Conservation (phyloP, 2,329 filamentous ascomycete genomes). For the Beauveria australis region DNA sequence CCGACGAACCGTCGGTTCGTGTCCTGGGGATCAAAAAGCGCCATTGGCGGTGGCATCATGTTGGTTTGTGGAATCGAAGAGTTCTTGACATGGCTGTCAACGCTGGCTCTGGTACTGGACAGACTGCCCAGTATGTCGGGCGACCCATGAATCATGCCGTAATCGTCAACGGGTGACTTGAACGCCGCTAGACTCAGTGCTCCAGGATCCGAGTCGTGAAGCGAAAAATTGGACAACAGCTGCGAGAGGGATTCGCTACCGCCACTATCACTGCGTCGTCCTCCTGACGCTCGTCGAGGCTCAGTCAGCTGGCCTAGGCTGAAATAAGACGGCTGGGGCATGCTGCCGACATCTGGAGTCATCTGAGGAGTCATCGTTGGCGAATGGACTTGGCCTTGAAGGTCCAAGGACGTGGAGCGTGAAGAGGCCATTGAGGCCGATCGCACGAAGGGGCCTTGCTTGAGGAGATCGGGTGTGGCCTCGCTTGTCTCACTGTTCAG, state of each 20-base stretch:
- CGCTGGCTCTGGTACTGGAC: constrained; percentile 21
- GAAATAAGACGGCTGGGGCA: constrained; percentile 91
- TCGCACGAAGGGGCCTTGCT: constrained; percentile 82
- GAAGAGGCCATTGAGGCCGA: constrained; percentile 83
- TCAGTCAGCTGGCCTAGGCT: constrained; percentile 58
- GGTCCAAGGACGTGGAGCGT: constrained; percentile 85
- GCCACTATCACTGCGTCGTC: constrained; percentile 83
- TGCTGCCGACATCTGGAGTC: constrained; percentile 57
- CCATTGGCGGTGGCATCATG: constrained; percentile 87
- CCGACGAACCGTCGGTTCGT: constrained; percentile 90
- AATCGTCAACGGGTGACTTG: constrained; percentile 64
- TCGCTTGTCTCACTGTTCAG: constrained; percentile 70
- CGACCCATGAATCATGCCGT: constrained; percentile 63
- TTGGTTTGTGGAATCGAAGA: constrained; percentile 39
- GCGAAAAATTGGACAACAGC: constrained; percentile 73
- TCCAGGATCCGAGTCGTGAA: constrained; percentile 50
- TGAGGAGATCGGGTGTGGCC: constrained; percentile 83
- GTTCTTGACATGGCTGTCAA: constrained; percentile 26
- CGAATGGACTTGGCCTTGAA: constrained; percentile 64
- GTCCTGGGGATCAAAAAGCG: constrained; percentile 90
- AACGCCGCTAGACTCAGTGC: constrained; percentile 31
- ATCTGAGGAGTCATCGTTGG: constrained; percentile 80
- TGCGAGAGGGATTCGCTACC: constrained; percentile 77
- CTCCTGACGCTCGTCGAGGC: constrained; percentile 58
- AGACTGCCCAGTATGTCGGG: constrained; percentile 58